A percentile compares a stretch with the other conserved stretches of the same genome.
phyloP scores from a whole-genome alignment of 192 early-diverging fungal genomes.

The Podila horticola region DNA sequence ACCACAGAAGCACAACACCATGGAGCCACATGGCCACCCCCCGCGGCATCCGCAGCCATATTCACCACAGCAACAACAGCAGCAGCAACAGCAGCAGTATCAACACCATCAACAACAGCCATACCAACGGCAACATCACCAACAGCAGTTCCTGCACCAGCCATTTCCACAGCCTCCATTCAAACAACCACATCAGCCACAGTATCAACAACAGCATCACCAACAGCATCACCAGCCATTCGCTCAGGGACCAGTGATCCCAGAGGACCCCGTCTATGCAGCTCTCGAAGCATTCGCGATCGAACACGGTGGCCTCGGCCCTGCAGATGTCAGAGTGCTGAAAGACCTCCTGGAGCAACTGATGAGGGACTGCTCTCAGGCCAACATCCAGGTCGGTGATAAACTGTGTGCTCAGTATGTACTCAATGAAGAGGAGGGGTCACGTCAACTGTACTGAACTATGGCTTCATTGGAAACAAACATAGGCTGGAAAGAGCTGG shows the following conservation, averaged over 20 bases:
- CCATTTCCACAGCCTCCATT: background rate
- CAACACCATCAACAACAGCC: background rate
- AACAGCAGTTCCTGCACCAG: background rate
- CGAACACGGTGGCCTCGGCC: conserved; percentile 18
- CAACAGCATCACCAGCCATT: background rate
- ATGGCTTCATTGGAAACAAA: background rate
- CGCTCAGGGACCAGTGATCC: background rate
- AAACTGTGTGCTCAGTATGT: background rate
- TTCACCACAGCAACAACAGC: background rate
- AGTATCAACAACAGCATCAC: background rate
- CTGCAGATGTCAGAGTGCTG: conserved; percentile 26
- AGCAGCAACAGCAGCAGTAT: background rate
- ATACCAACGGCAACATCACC: background rate
- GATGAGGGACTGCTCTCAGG: conserved; percentile 64
- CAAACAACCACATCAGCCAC: background rate
- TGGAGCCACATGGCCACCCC: background rate
- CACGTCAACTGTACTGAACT: background rate
- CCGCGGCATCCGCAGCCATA: background rate
- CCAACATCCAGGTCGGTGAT: conserved; percentile 59
- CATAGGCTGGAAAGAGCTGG: conserved; percentile 64
- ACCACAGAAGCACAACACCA: background rate
- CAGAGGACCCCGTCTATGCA: conserved; percentile 10
- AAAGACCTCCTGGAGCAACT: conserved; percentile 52
- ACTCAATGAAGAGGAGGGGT: background rate
- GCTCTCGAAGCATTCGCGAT: conserved; percentile 22